A percentile compares a stretch with the other conserved stretches of the same genome.
These are phyloP conservation scores for Podospora conica DNA, from an alignment of 495 filamentous ascomycete genomes.

Conservation along the genomic window DNA sequence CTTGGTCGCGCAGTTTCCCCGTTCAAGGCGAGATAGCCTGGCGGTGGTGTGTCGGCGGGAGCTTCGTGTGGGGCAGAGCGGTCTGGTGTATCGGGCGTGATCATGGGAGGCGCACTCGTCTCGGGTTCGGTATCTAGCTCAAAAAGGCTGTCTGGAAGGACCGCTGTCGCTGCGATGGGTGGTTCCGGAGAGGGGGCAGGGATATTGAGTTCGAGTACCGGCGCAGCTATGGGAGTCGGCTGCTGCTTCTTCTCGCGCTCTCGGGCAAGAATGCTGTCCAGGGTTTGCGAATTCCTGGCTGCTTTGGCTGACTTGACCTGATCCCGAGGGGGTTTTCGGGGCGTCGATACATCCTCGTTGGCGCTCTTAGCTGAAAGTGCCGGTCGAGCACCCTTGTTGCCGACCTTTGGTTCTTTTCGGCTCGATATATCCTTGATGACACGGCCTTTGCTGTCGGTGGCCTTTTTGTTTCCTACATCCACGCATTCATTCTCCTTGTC, in stretches of 20 bases:
- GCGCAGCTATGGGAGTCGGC: neutral
- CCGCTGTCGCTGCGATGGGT: slow-evolving; percentile 7
- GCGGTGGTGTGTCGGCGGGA: slow-evolving; percentile 50
- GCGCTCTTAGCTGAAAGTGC: slow-evolving; percentile 42
- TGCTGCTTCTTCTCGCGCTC: slow-evolving; percentile 9
- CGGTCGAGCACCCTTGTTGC: slow-evolving; percentile 22
- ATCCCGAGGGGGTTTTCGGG: slow-evolving; percentile 25
- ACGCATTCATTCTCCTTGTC: slow-evolving; percentile 30
- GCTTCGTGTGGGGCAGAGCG: slow-evolving; percentile 21
- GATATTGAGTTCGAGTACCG: slow-evolving; percentile 21
- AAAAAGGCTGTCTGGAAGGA: slow-evolving; percentile 17
- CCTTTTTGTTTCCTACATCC: slow-evolving; percentile 8
- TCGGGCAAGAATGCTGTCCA: slow-evolving; percentile 8
- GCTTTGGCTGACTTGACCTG: slow-evolving; percentile 13
- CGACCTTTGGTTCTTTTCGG: slow-evolving; percentile 19
- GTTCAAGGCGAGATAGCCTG: slow-evolving; percentile 45
- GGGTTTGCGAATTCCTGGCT: neutral
- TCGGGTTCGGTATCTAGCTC: slow-evolving; percentile 21
- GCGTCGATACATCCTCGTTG: slow-evolving; percentile 41
- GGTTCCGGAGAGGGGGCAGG: slow-evolving; percentile 16
- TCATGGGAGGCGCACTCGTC: slow-evolving; percentile 23
- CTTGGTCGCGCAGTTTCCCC: slow-evolving; percentile 52
- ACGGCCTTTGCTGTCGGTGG: neutral
- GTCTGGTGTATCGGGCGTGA: slow-evolving; percentile 34
- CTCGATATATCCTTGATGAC: slow-evolving; percentile 31